phyloP scores from a whole-genome alignment of 805 yeast species.

The Komagataella pseudopastoris region DNA sequence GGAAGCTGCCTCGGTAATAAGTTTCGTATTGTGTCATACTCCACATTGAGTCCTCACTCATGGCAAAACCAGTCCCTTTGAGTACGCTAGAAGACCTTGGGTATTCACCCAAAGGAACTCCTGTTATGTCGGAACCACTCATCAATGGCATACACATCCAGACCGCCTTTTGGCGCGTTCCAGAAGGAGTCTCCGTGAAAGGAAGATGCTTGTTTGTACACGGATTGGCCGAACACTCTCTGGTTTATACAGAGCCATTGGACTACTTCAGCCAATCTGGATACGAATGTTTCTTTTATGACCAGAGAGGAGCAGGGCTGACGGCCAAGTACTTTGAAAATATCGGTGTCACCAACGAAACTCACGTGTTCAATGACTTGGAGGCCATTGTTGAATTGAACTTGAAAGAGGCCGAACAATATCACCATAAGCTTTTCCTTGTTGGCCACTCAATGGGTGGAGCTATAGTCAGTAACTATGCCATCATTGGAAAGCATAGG shows the following conservation, averaged over 20 bases:
- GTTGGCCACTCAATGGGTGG: constrained; percentile 81
- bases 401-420: constrained; percentile 17
- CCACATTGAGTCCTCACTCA: not conserved
- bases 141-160: not conserved
- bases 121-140: not conserved
- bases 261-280: constrained; percentile 41
- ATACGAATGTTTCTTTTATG: constrained; percentile 54
- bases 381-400: constrained; percentile 38
- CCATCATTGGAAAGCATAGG: constrained; percentile 35
- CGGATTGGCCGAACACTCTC: constrained; percentile 55
- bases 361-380: constrained; percentile 42
- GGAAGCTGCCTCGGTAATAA: too few species aligned
- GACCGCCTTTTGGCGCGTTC: not conserved
- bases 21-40: too few species aligned
- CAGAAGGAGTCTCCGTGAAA: constrained; percentile 13
- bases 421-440: constrained; percentile 25
- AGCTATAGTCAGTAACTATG: constrained; percentile 52
- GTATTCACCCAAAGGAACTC: not conserved
- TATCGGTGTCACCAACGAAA: constrained; percentile 45
- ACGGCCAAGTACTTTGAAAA: constrained; percentile 36
- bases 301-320: constrained; percentile 66
- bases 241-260: constrained; percentile 33
- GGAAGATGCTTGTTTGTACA: constrained; percentile 53
- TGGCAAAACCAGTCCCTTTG: not conserved
- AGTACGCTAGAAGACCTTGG: not conserved